Evolutionary conservation across 1,284 basidiomycete species (phyloP), one percentile per base, ranked within the genome.

Genomic region (Ustilago curta): DNA sequence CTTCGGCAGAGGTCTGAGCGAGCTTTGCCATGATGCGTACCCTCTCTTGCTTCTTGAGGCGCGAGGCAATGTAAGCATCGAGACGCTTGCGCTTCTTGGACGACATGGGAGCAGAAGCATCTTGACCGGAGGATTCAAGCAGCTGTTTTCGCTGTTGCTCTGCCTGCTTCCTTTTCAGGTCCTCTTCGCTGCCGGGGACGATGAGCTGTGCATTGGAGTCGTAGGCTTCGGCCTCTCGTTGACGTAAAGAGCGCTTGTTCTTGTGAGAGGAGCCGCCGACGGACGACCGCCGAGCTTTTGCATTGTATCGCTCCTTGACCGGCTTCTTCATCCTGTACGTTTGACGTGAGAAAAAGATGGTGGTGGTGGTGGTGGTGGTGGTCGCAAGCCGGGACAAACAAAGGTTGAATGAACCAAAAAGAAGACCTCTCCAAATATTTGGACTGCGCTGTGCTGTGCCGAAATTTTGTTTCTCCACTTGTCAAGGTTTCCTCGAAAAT

Each of bases 31-130:
- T 77, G 56, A 85, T 73, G 39, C 78, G 69, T 9, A 60, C 76
- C 16, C 82, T 56, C 35, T 81, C 77, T 53, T 85, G 83, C 72
- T 85, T 84, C 47, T 84, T 82, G 44, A 85, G 75, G 29, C 83
- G 83, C 11, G 76, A 78, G 44, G 80, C 82, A 35, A 85, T 83
- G 70, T 82, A 85, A 14, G 80, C 81, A 54, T 85, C 85, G 45
- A 85, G 76, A 9, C 85, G 77, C 66, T 84, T 83, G 21, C 79
- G 75, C 79, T 85, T 85, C 71, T 85, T 85, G 44, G 80, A 77
- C 8, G 79, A 76, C 62, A 85, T 77, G 44, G 70, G 68, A 32
- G 65, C 72, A 16, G 59, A 49, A 23, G 71, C 77, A 58, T 79
- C 75, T 47, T 70, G 65, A 19, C 77, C 79, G 6, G 73, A 75